Conservation (phyloP, 805 yeast genomes). For the Naumovozyma dairenensis region DNA sequence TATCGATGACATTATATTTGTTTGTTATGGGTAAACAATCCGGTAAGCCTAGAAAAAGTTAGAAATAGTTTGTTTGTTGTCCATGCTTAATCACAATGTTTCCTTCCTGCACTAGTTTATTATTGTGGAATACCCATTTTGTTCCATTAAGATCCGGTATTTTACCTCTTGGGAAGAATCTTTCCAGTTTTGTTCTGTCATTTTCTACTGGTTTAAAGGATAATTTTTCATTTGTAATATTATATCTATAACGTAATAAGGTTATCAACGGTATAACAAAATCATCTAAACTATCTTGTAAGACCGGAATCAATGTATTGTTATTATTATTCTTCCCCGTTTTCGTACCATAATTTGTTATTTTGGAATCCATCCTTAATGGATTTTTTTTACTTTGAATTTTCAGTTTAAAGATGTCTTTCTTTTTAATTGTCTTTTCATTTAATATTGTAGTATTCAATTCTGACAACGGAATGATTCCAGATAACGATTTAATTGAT, state of each 20-base stretch:
- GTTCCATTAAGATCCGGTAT: constrained; percentile 16
- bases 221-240: constrained; percentile 24
- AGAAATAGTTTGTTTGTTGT: not conserved
- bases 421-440: constrained; percentile 2
- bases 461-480: constrained; percentile 11
- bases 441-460: constrained; percentile 10
- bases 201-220: constrained; percentile 16
- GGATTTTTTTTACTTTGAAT: constrained; percentile 8
- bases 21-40: too few relatives aligned
- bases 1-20: too few relatives aligned
- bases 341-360: not conserved
- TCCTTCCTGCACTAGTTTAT: not conserved
- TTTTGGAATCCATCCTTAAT: constrained; percentile 7
- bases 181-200: constrained; percentile 9
- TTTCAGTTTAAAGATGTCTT: not conserved
- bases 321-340: not conserved
- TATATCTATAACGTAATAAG: constrained; percentile 22
- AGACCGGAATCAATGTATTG: constrained; percentile 14
- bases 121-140: constrained; percentile 16
- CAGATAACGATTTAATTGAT: constrained; percentile 11
- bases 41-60: too few relatives aligned
- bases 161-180: constrained; percentile 21
- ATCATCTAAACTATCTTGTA: constrained; percentile 17
- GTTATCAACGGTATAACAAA: constrained; percentile 22
- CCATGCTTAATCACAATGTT: too few relatives aligned